Evolutionary conservation across 257 asterid genomes (phyloP).

Genomic region (Solanum gracilifrons): DNA sequence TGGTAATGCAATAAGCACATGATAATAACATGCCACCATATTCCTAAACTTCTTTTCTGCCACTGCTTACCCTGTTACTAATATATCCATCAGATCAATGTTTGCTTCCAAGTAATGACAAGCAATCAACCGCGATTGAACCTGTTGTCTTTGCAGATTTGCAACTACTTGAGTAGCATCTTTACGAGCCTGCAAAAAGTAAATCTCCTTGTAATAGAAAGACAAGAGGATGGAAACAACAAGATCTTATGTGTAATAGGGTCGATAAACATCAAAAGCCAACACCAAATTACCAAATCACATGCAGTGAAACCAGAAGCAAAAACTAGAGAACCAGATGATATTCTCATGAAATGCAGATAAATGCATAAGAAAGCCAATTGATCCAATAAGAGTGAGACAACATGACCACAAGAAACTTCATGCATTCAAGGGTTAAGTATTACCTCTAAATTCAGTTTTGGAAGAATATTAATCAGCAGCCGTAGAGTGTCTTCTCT

Average conservation of each 20-base stretch:
- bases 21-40: background rate
- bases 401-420: background rate
- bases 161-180: constrained; percentile 98
- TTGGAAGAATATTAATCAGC: constrained; percentile 44
- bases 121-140: constrained; percentile 87
- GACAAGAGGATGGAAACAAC: background rate
- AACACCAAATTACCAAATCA: background rate
- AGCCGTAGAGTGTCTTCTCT: constrained; percentile 51
- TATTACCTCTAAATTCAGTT: constrained; percentile 46
- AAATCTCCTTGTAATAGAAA: background rate
- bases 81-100: constrained; percentile 74
- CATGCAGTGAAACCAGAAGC: background rate
- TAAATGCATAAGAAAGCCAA: background rate
- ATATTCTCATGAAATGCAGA: background rate
- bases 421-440: background rate
- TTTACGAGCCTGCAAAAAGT: constrained; percentile 67
- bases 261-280: background rate
- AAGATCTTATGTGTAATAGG: background rate
- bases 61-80: constrained; percentile 62
- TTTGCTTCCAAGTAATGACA: constrained; percentile 91
- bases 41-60: background rate
- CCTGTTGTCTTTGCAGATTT: constrained; percentile 97
- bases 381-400: background rate
- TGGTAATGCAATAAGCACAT: background rate
- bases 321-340: background rate